Conservation (phyloP, 495 filamentous ascomycete species). For the Aspergillus cavernicola region DNA sequence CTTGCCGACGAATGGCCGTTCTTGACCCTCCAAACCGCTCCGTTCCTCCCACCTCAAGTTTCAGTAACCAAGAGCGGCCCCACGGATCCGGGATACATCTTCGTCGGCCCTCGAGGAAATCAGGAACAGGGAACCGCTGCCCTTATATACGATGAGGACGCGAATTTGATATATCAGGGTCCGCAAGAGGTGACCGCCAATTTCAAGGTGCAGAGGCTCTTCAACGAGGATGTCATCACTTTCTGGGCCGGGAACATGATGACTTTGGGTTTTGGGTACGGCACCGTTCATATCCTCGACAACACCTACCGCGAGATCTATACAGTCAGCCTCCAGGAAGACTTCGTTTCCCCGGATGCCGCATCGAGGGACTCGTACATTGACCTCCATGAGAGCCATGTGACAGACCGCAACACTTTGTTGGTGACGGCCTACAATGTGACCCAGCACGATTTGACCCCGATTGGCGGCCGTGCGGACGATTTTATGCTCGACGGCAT, state of each 20-base stretch:
- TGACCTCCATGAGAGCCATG: conserved; percentile 46
- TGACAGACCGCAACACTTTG: conserved; percentile 47
- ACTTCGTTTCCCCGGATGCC: conserved; percentile 30
- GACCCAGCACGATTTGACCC: conserved; percentile 44
- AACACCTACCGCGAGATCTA: conserved; percentile 38
- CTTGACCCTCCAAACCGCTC: conserved; percentile 24
- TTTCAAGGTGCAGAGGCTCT: conserved; percentile 31
- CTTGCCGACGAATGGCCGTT: conserved; percentile 27
- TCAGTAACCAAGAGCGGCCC: conserved; percentile 28
- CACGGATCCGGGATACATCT: conserved; percentile 33
- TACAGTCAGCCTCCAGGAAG: conserved; percentile 26
- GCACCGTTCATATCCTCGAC: conserved; percentile 35
- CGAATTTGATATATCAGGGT: conserved; percentile 33
- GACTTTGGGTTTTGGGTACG: conserved; percentile 31
- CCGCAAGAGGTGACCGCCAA: conserved; percentile 34
- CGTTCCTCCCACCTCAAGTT: conserved; percentile 28
- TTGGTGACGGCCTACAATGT: conserved; percentile 54
- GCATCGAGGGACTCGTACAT: conserved; percentile 28
- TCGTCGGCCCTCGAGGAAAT: conserved; percentile 32
- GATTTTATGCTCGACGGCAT: conserved; percentile 46
- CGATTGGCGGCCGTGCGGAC: conserved; percentile 36
- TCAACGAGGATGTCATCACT: conserved; percentile 31
- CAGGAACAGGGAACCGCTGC: conserved; percentile 28
- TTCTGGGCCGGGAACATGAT: conserved; percentile 37
- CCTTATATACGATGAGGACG: conserved; percentile 34